A percentile compares a stretch with the other conserved stretches of the same genome.
Conservation (phyloP, 2,329 filamentous ascomycete species). For the Chaetomiaceae sp. region DNA sequence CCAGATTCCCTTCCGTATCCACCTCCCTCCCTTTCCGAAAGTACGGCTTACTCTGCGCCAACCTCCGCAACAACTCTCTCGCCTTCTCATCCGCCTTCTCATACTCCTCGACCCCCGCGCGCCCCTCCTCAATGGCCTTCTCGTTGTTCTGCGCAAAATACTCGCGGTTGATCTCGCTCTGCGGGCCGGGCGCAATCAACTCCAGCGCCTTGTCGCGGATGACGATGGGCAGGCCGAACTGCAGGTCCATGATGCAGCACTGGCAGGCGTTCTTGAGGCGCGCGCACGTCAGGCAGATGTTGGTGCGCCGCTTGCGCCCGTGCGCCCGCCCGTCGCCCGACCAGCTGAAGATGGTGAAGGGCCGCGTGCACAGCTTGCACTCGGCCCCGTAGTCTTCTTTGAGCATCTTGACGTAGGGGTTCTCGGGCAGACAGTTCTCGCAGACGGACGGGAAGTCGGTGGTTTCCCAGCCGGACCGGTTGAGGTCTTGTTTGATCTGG, state of each 20-base stretch:
- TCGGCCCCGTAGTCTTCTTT: constrained; percentile 93
- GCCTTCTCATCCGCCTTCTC: constrained; percentile 98
- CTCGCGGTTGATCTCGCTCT: constrained; percentile 90
- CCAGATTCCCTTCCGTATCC: constrained; percentile 51
- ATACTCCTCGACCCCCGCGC: constrained; percentile 81
- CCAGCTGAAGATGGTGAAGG: constrained; percentile 95
- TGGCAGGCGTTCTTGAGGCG: constrained; percentile 98
- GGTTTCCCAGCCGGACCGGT: constrained; percentile 92
- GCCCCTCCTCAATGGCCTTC: constrained; percentile 87
- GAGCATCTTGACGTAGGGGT: constrained; percentile 97
- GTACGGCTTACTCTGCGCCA: constrained; percentile 92
- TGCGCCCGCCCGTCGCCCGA: constrained; percentile 76
- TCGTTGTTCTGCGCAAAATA: constrained; percentile 98
- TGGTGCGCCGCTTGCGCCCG: constrained; percentile 86
- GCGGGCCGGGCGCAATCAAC: constrained; percentile 91
- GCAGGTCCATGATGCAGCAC: constrained; percentile 96
- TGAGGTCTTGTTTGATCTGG: constrained; percentile 93
- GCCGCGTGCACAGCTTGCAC: constrained; percentile 85
- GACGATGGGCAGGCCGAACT: constrained; percentile 90
- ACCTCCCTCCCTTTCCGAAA: constrained; percentile 81
- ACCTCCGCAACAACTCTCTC: constrained; percentile 73
- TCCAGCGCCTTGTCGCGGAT: constrained; percentile 95
- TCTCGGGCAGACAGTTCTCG: constrained; percentile 91
- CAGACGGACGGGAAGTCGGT: constrained; percentile 85
- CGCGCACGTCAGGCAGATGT: constrained; percentile 93